Evolutionary conservation across 352 stramenopile genomes (phyloP).

Genomic region (Lagenidium sp.): DNA sequence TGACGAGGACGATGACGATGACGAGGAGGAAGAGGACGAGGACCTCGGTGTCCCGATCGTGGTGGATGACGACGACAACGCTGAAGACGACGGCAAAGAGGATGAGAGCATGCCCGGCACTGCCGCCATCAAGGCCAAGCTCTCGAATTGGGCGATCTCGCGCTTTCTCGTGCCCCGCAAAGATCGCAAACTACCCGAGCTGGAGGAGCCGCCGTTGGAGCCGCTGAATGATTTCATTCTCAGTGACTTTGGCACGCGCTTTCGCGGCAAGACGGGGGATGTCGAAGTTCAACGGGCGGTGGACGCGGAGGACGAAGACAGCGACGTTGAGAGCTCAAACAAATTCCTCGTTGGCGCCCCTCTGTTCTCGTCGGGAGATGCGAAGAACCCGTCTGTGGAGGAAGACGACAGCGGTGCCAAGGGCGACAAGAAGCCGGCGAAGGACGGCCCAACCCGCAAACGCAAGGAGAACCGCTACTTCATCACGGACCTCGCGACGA

Average conservation of each 20-base stretch:
- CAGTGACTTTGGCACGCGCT: slow-evolving; percentile 69
- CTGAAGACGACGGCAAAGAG: slow-evolving; percentile 1
- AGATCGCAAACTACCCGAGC: slow-evolving; percentile 34
- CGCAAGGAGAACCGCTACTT: slow-evolving; percentile 74
- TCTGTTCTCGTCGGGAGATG: slow-evolving; percentile 21
- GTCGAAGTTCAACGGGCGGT: slow-evolving; percentile 41
- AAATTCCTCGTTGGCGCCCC: slow-evolving; percentile 41
- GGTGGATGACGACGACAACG: slow-evolving; percentile 8
- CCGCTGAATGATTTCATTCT: slow-evolving; percentile 82
- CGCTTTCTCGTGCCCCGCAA: slow-evolving; percentile 57
- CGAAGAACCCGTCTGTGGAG: slow-evolving; percentile 1
- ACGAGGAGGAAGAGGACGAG: slow-evolving; percentile 37
- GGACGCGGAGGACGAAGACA: slow-evolving; percentile 12
- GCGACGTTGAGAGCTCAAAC: slow-evolving; percentile 13
- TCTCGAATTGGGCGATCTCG: slow-evolving; percentile 63
- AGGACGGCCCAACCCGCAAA: too few species aligned
- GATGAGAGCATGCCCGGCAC: neutral
- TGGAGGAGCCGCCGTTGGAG: slow-evolving; percentile 61
- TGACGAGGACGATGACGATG: slow-evolving; percentile 5
- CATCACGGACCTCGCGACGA: slow-evolving; percentile 68
- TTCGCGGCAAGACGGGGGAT: slow-evolving; percentile 36
- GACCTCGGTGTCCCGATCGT: slow-evolving; percentile 15
- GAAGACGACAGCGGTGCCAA: slow-evolving; percentile 2
- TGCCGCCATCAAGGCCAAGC: slow-evolving; percentile 18
- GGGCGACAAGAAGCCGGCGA: too few species aligned